Evolutionary conservation across 805 yeast species (phyloP), one percentile per base, ranked within the genome.

Genomic region (Suhomyces kilbournensis): DNA sequence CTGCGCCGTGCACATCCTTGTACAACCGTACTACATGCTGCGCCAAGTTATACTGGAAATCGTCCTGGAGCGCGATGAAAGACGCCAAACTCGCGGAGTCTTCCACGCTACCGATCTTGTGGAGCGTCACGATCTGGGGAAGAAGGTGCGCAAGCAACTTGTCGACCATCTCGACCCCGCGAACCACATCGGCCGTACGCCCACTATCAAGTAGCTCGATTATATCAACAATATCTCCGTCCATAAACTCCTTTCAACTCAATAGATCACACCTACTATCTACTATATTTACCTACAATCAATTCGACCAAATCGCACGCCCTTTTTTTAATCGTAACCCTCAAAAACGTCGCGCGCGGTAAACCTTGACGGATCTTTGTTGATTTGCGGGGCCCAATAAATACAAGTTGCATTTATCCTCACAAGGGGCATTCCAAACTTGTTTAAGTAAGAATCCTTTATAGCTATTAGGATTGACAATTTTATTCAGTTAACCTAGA

Each of bases 1-100:
- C 43, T 7, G 22, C 49, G 5, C 8, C n/a, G 1, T 17, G 49
- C 8, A 26, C 30, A 7, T 17, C 23, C 34, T 46, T 49, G 53
- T 60, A 60, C 6, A 69, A 58, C 30, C 65, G 55, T 14, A 64
- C 48, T 23, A 78, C 58, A 30, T 77, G 62, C 14, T 68, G 62
- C 2, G 76, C 75, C 3, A 85, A 51, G 58, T 86, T 86, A 60
- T 66, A 77, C 46, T 77, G 76, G 62, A 82, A 79, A 26, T 67
- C 68, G 59, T 83, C 81, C 61, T 86, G 92, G 10, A 78, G 64
- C 7, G 52, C 49, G 3, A 75, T 54, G 60, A 82, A 81, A 45
- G 72, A 25, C 12, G 47, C 34, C 12, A 57, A 39, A 15, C 44
- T 32, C 14, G 25, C 26, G 15, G 49, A 20, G 26, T 15, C 32